Evolutionary conservation across 2,329 filamentous ascomycete genomes (phyloP), one percentile per base, ranked within the genome.

Genomic region (Colletotrichum endophyticum): DNA sequence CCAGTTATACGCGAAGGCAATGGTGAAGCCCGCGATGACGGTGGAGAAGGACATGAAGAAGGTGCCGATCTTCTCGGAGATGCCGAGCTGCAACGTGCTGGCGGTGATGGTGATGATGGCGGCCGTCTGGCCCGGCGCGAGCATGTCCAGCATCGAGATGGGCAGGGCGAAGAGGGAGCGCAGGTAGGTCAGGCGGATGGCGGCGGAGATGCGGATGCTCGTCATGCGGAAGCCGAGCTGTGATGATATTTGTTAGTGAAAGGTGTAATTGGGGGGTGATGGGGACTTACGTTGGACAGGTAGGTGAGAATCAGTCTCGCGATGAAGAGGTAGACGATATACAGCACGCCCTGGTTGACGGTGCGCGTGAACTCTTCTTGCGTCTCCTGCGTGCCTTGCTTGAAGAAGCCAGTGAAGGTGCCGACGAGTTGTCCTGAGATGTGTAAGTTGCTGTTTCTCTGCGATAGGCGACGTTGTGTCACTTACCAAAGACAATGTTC

Each of bases 1-100:
- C 87, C 89, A 90, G 34, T 86, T 88, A 75, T 89, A 89, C 19
- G 84, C 80, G 77, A 91, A 91, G 0, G 90, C 87, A 63, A 91
- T 87, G 13, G 86, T 83, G n/a, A 89, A 84, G 71, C 88, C 88
- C 0, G 88, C 81, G 8, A 87, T 78, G 7, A 89, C 79, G 3
- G 87, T 80, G 4, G 87, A 81, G 4, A 86, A 67, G 3, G 83
- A 85, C 67, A 88, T 85, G 34, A 89, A 82, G 2, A 89, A 81
- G 3, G 82, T 82, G 3, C 85, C 84, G 7, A 91, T 81, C 70
- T 88, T 88, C 78, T 91, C 89, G 0, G 89, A 90, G n/a, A 91
- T 87, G 22, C 88, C 89, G 30, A 89, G 83, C 73, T 91, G 90
- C 13, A 91, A 85, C 0, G 87, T 87, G 77, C 91, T 91, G 36